Percentiles rank a stretch among this genome's conserved stretches.
Evolutionary conservation across 73 alveolate species (phyloP).

Genomic region (Stentor coeruleus): DNA sequence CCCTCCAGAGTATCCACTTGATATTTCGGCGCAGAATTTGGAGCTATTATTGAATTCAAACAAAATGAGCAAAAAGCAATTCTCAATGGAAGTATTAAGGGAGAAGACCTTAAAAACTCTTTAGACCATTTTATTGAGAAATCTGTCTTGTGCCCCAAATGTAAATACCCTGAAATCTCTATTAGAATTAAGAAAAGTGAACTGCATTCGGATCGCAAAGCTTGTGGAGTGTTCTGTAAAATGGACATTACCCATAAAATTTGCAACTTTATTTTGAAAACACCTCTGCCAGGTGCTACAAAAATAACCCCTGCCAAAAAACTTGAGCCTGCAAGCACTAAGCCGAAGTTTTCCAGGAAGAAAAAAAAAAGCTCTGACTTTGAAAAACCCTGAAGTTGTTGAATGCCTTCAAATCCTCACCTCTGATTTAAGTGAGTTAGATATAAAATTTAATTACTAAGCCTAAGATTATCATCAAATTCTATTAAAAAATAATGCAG

Average conservation of each 20-base stretch:
- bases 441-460: slow-evolving; percentile 21
- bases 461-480: slow-evolving; percentile 33
- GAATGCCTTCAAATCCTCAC: slow-evolving; percentile 34
- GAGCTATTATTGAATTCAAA: slow-evolving; percentile 40
- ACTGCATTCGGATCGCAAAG: slow-evolving; percentile 63
- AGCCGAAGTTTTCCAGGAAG: too few relatives aligned
- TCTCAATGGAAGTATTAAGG: slow-evolving; percentile 47
- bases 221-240: slow-evolving; percentile 65
- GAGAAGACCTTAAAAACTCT: slow-evolving; percentile 47
- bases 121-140: slow-evolving; percentile 79
- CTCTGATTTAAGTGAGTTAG: slow-evolving; percentile 18
- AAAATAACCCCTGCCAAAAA: too few relatives aligned
- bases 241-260: slow-evolving; percentile 70
- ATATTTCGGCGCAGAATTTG: slow-evolving; percentile 47
- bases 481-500: too few relatives aligned
- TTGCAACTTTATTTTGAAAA: slow-evolving; percentile 55
- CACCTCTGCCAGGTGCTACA: too few relatives aligned
- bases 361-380: neutral
- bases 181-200: slow-evolving; percentile 32
- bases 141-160: slow-evolving; percentile 66
- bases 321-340: too few relatives aligned
- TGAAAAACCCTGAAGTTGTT: slow-evolving; percentile 16
- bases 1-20: slow-evolving; percentile 66
- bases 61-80: slow-evolving; percentile 39
- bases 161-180: slow-evolving; percentile 72